A percentile compares a stretch with the other conserved stretches of the same genome.
phyloP scores from a whole-genome alignment of 768 basidiomycete species.

The Suillus luteus region DNA sequence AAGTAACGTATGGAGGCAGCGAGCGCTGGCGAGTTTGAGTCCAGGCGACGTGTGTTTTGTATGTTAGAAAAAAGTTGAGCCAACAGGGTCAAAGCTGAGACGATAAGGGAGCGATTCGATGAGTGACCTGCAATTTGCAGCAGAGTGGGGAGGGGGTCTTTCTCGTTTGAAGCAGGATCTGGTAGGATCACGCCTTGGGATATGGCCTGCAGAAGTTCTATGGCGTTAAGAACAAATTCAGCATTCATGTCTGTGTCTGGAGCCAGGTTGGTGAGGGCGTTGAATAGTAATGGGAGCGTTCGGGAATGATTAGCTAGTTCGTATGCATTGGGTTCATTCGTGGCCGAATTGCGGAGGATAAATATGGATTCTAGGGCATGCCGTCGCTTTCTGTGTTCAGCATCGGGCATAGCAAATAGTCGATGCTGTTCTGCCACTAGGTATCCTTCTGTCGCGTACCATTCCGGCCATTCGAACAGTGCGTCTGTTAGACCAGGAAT shows the following conservation, averaged over 20 bases:
- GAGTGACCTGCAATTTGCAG: slow-evolving; percentile 56
- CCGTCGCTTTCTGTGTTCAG: slow-evolving; percentile 55
- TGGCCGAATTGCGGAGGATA: slow-evolving; percentile 83
- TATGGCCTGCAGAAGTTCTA: slow-evolving; percentile 72
- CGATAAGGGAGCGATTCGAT: slow-evolving; percentile 74
- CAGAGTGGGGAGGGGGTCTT: slow-evolving; percentile 59
- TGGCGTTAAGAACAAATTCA: slow-evolving; percentile 70
- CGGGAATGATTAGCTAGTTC: slow-evolving; percentile 61
- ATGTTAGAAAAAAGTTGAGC: slow-evolving; percentile 64
- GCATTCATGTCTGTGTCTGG: slow-evolving; percentile 62
- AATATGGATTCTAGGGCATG: slow-evolving; percentile 87
- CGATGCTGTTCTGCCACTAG: slow-evolving; percentile 42
- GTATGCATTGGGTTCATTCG: slow-evolving; percentile 64
- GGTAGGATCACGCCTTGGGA: slow-evolving; percentile 45
- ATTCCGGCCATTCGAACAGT: slow-evolving; percentile 87
- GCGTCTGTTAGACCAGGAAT: slow-evolving; percentile 83
- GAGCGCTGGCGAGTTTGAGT: slow-evolving; percentile 59
- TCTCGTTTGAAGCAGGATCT: slow-evolving; percentile 35
- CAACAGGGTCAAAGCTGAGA: slow-evolving; percentile 62
- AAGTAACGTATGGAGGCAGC: slow-evolving; percentile 68
- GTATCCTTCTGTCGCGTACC: slow-evolving; percentile 70
- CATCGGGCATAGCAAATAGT: slow-evolving; percentile 59
- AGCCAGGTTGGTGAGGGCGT: slow-evolving; percentile 63
- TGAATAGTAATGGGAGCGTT: slow-evolving; percentile 66
- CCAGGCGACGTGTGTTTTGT: slow-evolving; percentile 55